A percentile compares a stretch with the other conserved stretches of the same genome.
Conservation (phyloP, 257 asterid genomes). For the Solanum lignicaule region DNA sequence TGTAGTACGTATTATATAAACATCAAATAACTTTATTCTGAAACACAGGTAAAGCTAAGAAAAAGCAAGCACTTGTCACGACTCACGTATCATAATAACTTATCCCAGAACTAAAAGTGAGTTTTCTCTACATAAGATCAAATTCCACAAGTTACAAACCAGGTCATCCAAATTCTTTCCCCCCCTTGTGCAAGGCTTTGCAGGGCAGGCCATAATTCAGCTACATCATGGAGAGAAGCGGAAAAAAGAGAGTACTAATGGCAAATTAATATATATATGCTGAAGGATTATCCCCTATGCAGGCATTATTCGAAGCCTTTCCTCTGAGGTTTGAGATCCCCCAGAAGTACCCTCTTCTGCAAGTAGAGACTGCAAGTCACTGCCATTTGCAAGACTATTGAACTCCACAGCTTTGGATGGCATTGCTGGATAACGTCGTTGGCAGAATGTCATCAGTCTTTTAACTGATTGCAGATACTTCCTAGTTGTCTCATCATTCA, state of each 20-base stretch:
- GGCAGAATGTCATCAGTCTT: slow-evolving; percentile 91
- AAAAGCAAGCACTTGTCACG: background rate
- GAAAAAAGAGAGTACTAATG: background rate
- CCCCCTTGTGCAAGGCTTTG: background rate
- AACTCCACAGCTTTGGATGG: slow-evolving; percentile 98
- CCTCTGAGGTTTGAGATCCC: slow-evolving; percentile 37
- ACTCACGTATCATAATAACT: background rate
- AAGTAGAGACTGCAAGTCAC: slow-evolving; percentile 82
- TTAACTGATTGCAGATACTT: slow-evolving; percentile 84
- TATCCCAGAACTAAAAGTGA: background rate
- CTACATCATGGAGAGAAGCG: background rate
- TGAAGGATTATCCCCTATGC: slow-evolving; percentile 8
- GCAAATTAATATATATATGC: background rate
- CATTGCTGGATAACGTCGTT: slow-evolving; percentile 77
- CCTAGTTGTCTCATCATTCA: slow-evolving; percentile 99
- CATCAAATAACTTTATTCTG: background rate
- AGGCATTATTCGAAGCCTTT: slow-evolving; percentile 60
- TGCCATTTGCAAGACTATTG: slow-evolving; percentile 95
- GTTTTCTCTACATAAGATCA: background rate
- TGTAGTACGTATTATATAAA: too few relatives aligned
- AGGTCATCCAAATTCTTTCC: background rate
- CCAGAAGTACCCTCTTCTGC: slow-evolving; percentile 52
- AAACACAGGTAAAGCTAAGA: background rate
- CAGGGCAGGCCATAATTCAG: background rate
- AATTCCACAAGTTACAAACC: background rate